These are phyloP conservation scores for Juncus effusus DNA, from an alignment of 176 grass and related monocot genomes.

Conservation along the genomic window DNA sequence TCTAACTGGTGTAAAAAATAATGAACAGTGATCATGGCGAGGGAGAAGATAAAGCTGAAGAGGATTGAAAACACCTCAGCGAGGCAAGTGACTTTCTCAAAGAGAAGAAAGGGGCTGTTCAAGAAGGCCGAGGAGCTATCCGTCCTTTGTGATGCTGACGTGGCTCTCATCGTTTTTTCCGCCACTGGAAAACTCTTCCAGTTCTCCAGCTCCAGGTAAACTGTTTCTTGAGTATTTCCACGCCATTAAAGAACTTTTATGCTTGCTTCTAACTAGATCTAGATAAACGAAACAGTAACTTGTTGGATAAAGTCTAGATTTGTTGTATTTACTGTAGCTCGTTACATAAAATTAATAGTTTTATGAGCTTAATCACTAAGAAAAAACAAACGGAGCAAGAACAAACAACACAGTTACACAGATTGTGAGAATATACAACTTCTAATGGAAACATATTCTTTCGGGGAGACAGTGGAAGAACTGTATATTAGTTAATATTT, in stretches of 20 bases:
- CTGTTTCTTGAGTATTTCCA: background rate
- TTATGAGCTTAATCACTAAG: background rate
- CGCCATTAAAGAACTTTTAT: background rate
- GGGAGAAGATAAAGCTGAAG: constrained; percentile 74
- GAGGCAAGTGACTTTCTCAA: constrained; percentile 92
- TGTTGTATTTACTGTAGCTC: constrained; percentile 19
- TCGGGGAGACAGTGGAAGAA: constrained; percentile 10
- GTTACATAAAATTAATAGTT: constrained; percentile 9
- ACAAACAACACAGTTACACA: no score
- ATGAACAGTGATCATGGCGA: constrained; percentile 44
- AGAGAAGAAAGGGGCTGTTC: constrained; percentile 79
- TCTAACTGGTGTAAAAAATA: background rate
- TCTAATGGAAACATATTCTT: background rate
- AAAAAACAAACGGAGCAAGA: background rate
- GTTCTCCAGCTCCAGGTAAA: constrained; percentile 81
- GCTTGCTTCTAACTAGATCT: background rate
- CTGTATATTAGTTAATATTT: background rate
- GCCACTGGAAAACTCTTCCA: constrained; percentile 92
- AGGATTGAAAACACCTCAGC: constrained; percentile 78
- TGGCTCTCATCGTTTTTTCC: constrained; percentile 84
- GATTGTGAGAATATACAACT: constrained; percentile 7
- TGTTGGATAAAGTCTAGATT: constrained; percentile 22
- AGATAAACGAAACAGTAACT: background rate
- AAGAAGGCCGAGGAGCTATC: constrained; percentile 95
- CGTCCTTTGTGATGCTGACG: constrained; percentile 87